Percentiles rank a stretch among this genome's conserved stretches.
Evolutionary conservation across 2,329 filamentous ascomycete species (phyloP).

Genomic region (Paecilomyces niveus): DNA sequence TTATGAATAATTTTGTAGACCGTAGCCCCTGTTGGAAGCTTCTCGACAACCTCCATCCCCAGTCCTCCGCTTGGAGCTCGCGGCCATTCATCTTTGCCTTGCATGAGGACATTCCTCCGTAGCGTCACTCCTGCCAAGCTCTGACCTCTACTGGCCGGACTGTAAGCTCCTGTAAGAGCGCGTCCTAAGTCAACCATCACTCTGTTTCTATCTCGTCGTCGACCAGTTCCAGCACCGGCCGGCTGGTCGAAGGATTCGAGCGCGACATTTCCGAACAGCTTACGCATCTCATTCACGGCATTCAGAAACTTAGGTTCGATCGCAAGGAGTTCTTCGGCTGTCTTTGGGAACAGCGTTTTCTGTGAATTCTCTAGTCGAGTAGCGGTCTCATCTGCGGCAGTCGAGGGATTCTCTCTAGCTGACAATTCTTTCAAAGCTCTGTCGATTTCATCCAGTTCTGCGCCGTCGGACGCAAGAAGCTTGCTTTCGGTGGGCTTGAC

Average conservation of each 20-base stretch:
- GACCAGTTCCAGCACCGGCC: constrained; percentile 34
- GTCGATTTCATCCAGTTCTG: constrained; percentile 58
- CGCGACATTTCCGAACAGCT: constrained; percentile 60
- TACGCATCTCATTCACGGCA: constrained; percentile 84
- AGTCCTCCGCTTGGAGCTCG: constrained; percentile 70
- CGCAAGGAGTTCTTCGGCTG: constrained; percentile 48
- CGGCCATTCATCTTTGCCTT: constrained; percentile 84
- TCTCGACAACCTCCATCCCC: constrained; percentile 65
- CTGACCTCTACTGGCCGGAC: constrained; percentile 50
- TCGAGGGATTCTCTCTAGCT: constrained; percentile 26
- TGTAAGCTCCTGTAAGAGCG: constrained; percentile 48
- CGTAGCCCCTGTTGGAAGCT: constrained; percentile 50
- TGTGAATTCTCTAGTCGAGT: constrained; percentile 27
- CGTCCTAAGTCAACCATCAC: constrained; percentile 45
- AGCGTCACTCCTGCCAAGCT: constrained; percentile 65
- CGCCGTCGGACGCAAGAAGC: constrained; percentile 14
- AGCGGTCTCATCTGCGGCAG: constrained; percentile 9
- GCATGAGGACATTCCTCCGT: constrained; percentile 74
- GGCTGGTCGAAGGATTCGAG: constrained; percentile 52
- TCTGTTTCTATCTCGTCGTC: constrained; percentile 50
- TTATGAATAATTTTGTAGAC: constrained; percentile 77
- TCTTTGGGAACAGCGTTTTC: constrained; percentile 27
- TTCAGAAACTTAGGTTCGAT: constrained; percentile 70
- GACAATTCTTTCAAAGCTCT: constrained; percentile 54
- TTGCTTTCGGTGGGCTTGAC: constrained; percentile 13